Evolutionary conservation across 768 basidiomycete genomes (phyloP).

Genomic region (Fomitopsis pulvina): DNA sequence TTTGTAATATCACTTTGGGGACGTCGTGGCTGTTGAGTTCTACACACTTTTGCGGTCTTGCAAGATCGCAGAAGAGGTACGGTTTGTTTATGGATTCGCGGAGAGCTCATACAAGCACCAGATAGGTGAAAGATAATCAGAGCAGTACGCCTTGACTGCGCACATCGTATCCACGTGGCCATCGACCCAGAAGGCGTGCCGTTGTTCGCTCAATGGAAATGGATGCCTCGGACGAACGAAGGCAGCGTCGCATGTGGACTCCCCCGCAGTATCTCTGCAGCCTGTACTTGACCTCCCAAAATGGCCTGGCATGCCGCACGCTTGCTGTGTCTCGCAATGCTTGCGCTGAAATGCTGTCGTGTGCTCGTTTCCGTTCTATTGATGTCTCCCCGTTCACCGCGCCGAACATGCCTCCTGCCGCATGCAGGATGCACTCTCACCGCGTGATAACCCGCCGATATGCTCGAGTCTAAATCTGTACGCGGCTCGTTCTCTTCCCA

Average conservation of each 20-base stretch:
- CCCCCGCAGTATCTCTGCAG: neutral
- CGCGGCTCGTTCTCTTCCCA: neutral
- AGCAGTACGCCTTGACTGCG: neutral
- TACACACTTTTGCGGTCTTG: neutral
- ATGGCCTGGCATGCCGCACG: neutral
- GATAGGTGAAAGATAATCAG: neutral
- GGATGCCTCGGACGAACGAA: neutral
- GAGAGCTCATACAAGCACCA: neutral
- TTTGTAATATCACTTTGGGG: slow-evolving; percentile 1
- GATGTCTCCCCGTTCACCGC: neutral
- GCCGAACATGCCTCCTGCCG: slow-evolving; percentile 2
- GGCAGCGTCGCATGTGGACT: neutral
- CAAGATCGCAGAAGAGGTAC: neutral
- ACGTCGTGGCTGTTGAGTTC: neutral
- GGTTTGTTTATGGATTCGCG: neutral
- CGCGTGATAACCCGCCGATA: slow-evolving; percentile 3
- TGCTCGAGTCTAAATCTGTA: slow-evolving; percentile 2
- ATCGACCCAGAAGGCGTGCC: neutral
- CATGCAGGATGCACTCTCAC: slow-evolving; percentile 4
- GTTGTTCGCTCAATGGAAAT: neutral
- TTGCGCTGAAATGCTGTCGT: neutral
- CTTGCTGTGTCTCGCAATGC: neutral
- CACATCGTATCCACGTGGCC: neutral
- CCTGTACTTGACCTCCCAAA: neutral
- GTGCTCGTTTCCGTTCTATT: neutral